These are phyloP conservation scores for Sonneratia caseolaris DNA, from an alignment of 345 rosid species.

Conservation along the genomic window DNA sequence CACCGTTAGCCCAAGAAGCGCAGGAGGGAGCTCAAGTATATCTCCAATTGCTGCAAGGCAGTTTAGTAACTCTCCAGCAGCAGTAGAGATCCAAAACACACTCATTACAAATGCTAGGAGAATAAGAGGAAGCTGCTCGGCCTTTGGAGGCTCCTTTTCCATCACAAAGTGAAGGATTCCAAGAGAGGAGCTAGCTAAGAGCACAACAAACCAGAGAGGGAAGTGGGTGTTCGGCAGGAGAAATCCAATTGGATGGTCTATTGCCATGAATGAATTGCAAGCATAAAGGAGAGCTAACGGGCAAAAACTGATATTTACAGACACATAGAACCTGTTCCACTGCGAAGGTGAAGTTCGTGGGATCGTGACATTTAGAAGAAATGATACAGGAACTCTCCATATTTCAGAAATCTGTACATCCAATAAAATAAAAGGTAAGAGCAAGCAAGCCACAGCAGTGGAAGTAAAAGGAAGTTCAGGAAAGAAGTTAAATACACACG, in stretches of 20 bases:
- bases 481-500: background rate
- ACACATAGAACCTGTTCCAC: conserved; percentile 66
- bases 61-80: conserved; percentile 84
- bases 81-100: conserved; percentile 92
- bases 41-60: conserved; percentile 77
- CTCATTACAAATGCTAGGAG: conserved; percentile 76
- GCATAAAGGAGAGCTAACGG: conserved; percentile 70
- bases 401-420: conserved; percentile 50
- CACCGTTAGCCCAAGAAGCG: conserved; percentile 82
- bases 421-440: conserved; percentile 9
- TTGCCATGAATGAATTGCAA: conserved; percentile 71
- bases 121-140: conserved; percentile 60
- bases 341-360: conserved; percentile 68
- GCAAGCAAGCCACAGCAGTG: background rate
- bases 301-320: conserved; percentile 74
- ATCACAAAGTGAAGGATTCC: conserved; percentile 63
- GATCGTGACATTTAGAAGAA: conserved; percentile 66
- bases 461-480: background rate
- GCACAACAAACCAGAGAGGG: conserved; percentile 73
- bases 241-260: conserved; percentile 71
- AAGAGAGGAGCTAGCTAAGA: conserved; percentile 59
- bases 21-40: conserved; percentile 66
- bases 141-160: conserved; percentile 79
- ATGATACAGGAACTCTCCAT: conserved; percentile 67
- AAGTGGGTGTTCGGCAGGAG: conserved; percentile 58